Evolutionary conservation across 1,139 yeast genomes (phyloP).

Genomic region (Pneumocystis carinii): DNA sequence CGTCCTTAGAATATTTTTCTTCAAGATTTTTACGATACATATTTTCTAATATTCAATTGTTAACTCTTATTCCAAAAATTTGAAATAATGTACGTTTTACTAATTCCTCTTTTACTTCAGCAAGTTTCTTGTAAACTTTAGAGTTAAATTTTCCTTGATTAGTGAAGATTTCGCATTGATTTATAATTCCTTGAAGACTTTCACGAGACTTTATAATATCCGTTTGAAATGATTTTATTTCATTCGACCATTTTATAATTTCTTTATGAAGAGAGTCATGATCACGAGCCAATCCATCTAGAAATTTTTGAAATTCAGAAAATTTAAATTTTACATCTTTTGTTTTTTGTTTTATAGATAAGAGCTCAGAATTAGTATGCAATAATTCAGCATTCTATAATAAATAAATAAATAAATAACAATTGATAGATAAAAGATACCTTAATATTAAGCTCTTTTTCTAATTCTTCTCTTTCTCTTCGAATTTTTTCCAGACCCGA

Average conservation of each 20-base stretch:
- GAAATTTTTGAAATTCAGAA: background rate
- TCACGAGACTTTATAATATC: background rate
- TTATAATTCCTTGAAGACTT: background rate
- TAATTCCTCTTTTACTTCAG: background rate
- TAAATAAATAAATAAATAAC: background rate
- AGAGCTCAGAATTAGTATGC: background rate
- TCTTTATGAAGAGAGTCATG: slow-evolving; percentile 1
- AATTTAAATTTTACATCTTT: background rate
- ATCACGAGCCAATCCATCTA: slow-evolving; percentile 1
- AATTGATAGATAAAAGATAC: background rate
- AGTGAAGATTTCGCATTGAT: background rate
- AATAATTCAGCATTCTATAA: background rate
- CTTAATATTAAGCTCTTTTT: background rate
- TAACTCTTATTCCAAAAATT: background rate
- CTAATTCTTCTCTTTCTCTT: background rate
- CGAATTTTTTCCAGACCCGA: background rate
- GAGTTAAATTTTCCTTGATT: background rate
- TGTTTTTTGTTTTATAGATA: background rate
- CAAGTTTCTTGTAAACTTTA: background rate
- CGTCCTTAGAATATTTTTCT: background rate
- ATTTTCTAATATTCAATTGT: background rate
- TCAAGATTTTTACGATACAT: background rate
- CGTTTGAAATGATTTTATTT: background rate
- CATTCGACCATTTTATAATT: background rate
- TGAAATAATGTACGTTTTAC: background rate